Evolutionary conservation across 2,329 filamentous ascomycete species (phyloP), one percentile per base, ranked within the genome.

Genomic region (Onygenales sp.): DNA sequence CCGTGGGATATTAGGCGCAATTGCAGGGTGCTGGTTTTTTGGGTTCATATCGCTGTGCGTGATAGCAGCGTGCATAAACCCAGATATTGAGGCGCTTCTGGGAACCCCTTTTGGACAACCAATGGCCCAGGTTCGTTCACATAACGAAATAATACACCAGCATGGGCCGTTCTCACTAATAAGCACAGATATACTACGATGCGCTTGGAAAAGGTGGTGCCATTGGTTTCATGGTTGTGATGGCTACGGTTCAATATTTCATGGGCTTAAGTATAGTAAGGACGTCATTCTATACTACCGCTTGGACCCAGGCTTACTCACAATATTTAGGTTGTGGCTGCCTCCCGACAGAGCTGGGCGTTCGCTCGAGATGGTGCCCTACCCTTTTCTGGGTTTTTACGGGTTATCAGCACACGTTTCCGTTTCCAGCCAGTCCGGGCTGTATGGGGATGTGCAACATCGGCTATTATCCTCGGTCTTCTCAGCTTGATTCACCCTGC

Each of bases 351-450:
- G 65, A 75, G 73, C 33, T 85, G 81, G 81, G 81, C 81, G 0
- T 84, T 84, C 62, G 79, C 78, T 7, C 75, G 81, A 27, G 81
- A 84, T 59, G 80, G 79, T 2, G 81, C 80, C 1, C 70, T 84
- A 1, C 81, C 81, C 0, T 83, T 84, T 62, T 81, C 78, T 2
- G 64, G 57, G 5, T 82, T 79, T 65, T 80, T 83, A 65, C 72
- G 79, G 35, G 72, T 74, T 6, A 78, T 84, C 61, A 79, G 75
- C 57, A 74, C 74, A 55, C 70, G 69, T 1, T 74, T 83, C 42
- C 77, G 76, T 9, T 80, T 77, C 59, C 83, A 82, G 51, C 81
- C 81, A 0, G 69, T 83, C 8, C 75, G 79, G 36, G 73, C 78
- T 3, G 72, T 83, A 55, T 78, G 78, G 71, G 79, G 76, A 10